Evolutionary conservation across 768 basidiomycete species (phyloP).

Genomic region (Lentinula guzmanii): DNA sequence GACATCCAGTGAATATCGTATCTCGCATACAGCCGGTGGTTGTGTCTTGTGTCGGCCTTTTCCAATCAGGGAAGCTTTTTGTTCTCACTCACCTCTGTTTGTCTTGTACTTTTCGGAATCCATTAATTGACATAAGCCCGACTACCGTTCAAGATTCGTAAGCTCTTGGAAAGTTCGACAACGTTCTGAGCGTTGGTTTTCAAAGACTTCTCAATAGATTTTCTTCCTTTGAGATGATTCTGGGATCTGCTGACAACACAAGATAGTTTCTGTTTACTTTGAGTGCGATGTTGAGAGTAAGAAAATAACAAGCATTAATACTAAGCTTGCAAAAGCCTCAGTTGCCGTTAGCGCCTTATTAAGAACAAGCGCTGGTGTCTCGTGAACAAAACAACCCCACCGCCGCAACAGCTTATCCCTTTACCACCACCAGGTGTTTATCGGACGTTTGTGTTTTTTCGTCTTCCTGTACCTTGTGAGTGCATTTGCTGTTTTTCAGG

Average conservation of each 20-base stretch:
- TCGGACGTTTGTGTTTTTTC: conserved; percentile 10
- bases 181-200: background rate
- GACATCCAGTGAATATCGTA: background rate
- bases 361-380: background rate
- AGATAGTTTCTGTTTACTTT: background rate
- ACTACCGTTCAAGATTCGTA: background rate
- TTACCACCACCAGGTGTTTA: conserved; percentile 9
- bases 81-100: too few relatives aligned
- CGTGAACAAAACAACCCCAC: conserved; percentile 7
- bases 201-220: too few relatives aligned
- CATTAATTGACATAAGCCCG: background rate
- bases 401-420: conserved; percentile 35
- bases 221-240: background rate
- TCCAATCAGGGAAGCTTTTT: background rate
- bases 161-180: background rate
- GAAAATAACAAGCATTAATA: background rate
- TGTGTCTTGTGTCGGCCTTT: background rate
- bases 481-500: background rate
- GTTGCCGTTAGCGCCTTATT: background rate
- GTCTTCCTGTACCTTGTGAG: conserved; percentile 18
- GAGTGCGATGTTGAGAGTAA: background rate
- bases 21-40: background rate
- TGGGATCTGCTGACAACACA: background rate
- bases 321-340: background rate
- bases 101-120: background rate